Evolutionary conservation across 176 grass and related monocot species (phyloP).

Genomic region (Pharus latifolius): DNA sequence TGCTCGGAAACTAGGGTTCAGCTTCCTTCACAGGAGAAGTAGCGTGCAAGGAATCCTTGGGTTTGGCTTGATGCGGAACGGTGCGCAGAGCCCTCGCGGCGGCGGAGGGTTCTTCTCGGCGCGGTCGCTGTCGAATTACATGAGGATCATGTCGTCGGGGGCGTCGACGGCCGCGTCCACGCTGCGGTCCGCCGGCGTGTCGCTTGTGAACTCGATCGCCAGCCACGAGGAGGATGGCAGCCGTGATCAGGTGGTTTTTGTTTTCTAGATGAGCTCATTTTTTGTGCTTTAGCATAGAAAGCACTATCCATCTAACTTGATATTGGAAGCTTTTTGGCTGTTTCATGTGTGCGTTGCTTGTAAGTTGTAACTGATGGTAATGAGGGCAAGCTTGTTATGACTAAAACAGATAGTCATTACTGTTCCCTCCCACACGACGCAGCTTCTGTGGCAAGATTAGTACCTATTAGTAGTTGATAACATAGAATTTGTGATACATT

Average conservation of each 20-base stretch:
- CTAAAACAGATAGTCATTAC: background rate
- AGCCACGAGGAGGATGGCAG: constrained; percentile 38
- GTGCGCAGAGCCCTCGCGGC: constrained; percentile 39
- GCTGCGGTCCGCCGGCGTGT: constrained; percentile 51
- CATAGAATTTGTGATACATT: constrained; percentile 11
- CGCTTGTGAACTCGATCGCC: constrained; percentile 69
- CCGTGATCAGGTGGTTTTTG: constrained; percentile 54
- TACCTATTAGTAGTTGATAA: background rate
- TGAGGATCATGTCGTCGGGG: constrained; percentile 84
- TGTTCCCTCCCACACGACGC: background rate
- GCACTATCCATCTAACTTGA: background rate
- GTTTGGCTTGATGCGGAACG: constrained; percentile 51
- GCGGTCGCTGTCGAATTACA: constrained; percentile 62
- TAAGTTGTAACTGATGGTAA: constrained; percentile 9
- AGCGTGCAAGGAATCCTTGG: constrained; percentile 15
- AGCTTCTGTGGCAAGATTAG: background rate
- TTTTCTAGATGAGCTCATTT: background rate
- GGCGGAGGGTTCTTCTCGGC: constrained; percentile 56
- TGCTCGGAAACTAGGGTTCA: constrained; percentile 8
- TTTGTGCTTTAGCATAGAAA: background rate
- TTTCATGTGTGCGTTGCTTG: constrained; percentile 19
- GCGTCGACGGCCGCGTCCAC: constrained; percentile 78
- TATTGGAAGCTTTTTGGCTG: constrained; percentile 8
- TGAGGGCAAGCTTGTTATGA: constrained; percentile 10
- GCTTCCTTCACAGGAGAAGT: constrained; percentile 15